Base-by-base conservation (phyloP, 306 rosid species). In the Benincasa hispida region DNA sequence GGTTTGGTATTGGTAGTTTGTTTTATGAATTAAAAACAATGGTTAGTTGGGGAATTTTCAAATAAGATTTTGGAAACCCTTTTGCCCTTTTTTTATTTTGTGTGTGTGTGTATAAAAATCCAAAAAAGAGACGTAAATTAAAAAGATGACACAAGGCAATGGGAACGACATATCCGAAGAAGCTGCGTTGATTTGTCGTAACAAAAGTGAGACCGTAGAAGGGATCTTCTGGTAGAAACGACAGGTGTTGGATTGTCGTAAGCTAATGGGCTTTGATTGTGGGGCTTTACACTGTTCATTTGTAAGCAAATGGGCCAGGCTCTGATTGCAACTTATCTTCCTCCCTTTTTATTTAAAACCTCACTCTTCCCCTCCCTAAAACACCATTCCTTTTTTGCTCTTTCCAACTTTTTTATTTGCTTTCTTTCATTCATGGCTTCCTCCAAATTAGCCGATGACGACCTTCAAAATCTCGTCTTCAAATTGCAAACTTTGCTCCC, bases 401-500 rank as follows among this genome's bases (percentile, higher is more conserved):
- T 63, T 10, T 65, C 72, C 39, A 34, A 18, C 6, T 56, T n/a
- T n/a, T n/a, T n/a, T n/a, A n/a, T n/a, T 10, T 22, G 1, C 9
- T 67, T 67, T 2, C 4, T 21, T 37, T 12, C 51, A 21, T 39
- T 37, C 21, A 68, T 68, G 74, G 74, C 59, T 28, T 72, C 76
- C 61, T 77, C 80, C 35, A 79, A 77, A 53, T 42, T 75, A 58
- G 47, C 73, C 7, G 78, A 83, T 9, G 75, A 83, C 12, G 67
- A 86, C 54, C 55, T 83, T 50, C 45, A 74, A 18, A 74, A 86
- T 47, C 87, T 86, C 10, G 58, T 83, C 76, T 62, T 37, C 17
- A 86, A 61, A 45, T 76, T 86, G 45, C 85, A 77, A 75, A 37
- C 85, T 4, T 39, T 83, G 66, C 81, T 86, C 55, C 87, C 89